Base-by-base conservation (phyloP, 768 basidiomycete species). In the Mycena venus region DNA sequence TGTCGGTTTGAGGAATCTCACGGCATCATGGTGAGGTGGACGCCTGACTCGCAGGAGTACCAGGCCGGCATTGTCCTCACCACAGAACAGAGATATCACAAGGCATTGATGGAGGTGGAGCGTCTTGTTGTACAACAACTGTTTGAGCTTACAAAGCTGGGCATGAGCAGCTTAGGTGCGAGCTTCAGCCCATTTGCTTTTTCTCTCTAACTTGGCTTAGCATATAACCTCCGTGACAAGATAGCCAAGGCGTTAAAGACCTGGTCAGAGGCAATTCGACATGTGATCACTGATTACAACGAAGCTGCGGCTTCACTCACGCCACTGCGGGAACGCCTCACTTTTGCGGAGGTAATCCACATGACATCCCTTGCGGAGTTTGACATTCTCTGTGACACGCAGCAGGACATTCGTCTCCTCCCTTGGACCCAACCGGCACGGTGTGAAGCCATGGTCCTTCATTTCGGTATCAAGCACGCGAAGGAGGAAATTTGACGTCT, bases 131-230 rank as follows among this genome's bases (percentile, higher is more conserved):
- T 70, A 2, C 51, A 55, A 38, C 23, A 51, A 19, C 27, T 70
- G 21, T 42, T 61, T 14, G 60, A 70, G 38, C 27, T 70, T 49
- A 70, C 69, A 1, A 70, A 70, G 31, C 60, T 70, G 1, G 69
- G 69, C 19, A 70, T 70, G 69, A 70, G 51, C 51, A 40, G 69
- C 11, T 5, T 70, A 4, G 69, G 69, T 70, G 47, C 17, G 61
- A 40, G 4, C 12, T 6, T 11, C 31, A 31, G 4, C 21, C 23
- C 31, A 21, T 14, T 31, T 19, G 15, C 29, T 3, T 27, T 4
- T 55, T 8, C 3, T 10, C 23, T 40, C 19, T 36, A 36, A 12
- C 36, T 36, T 6, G 6, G 6, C 12, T 1, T 21, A 70, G 69
- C 49, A 0, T 70, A 70, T 12, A 70, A 70, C 27, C n/a, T 70